These are phyloP conservation scores for Glaciozyma antarctica DNA, from an alignment of 768 basidiomycete species.

Conservation along the genomic window DNA sequence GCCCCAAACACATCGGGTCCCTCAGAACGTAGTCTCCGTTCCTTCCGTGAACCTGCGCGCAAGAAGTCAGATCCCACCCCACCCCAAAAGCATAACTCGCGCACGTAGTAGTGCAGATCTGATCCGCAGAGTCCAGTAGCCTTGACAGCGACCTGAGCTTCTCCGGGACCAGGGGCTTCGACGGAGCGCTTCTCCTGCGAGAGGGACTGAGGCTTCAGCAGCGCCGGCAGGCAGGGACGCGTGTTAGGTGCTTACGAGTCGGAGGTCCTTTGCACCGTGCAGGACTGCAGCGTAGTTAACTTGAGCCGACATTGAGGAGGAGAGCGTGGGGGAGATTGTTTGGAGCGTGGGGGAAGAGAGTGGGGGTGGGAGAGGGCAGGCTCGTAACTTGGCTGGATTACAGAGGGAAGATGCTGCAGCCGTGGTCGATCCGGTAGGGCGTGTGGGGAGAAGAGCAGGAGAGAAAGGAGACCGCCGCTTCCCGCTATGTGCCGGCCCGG, in stretches of 20 bases:
- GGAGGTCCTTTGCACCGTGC: conserved; percentile 71
- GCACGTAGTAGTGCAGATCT: conserved; percentile 41
- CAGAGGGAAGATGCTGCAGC: no score
- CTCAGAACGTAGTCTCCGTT: conserved; percentile 38
- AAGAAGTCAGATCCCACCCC: conserved; percentile 39
- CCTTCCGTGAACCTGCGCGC: conserved; percentile 36
- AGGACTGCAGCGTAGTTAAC: conserved; percentile 62
- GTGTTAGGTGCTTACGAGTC: conserved; percentile 43
- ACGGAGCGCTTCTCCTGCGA: conserved; percentile 53
- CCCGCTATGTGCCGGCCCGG: no score
- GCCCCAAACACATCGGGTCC: conserved; percentile 79
- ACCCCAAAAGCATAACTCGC: not conserved
- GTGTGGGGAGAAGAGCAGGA: no score
- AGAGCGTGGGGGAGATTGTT: not conserved
- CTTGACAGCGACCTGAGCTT: conserved; percentile 68
- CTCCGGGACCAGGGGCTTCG: conserved; percentile 60
- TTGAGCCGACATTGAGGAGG: not conserved
- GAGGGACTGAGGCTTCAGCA: not conserved
- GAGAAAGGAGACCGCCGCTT: no score
- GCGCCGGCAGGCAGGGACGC: not conserved
- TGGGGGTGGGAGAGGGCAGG: not conserved
- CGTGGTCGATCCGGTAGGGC: no score
- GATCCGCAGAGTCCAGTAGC: conserved; percentile 84
- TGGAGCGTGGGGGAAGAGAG: not conserved
- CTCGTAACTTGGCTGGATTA: no score